Evolutionary conservation across 148 eudicot species (phyloP).

Genomic region (Camellia granthamiana): DNA sequence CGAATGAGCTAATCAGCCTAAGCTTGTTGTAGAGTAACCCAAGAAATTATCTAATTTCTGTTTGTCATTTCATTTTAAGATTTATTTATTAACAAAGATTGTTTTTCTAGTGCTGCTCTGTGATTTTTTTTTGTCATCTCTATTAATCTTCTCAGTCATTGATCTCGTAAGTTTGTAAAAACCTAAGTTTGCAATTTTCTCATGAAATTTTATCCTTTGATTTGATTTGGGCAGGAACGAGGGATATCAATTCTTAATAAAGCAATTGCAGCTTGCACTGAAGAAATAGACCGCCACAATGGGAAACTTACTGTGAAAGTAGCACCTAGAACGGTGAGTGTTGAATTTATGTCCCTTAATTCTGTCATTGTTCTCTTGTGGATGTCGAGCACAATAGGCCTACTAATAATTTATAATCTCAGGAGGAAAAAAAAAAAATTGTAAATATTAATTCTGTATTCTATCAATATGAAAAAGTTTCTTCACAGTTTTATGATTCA

Average conservation of each 20-base stretch:
- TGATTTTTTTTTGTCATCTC: neutral
- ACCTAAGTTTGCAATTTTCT: neutral
- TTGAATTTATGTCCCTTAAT: too few relatives aligned
- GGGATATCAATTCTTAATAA: constrained; percentile 69
- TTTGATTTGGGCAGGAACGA: constrained; percentile 55
- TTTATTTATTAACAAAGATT: neutral
- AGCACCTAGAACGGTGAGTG: constrained; percentile 75
- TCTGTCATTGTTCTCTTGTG: too few relatives aligned
- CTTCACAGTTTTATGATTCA: too few relatives aligned
- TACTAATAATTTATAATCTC: too few relatives aligned
- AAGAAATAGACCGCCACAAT: constrained; percentile 73
- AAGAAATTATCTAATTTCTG: neutral
- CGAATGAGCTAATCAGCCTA: too few relatives aligned
- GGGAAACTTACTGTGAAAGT: constrained; percentile 80
- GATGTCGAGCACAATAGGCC: too few relatives aligned
- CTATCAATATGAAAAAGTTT: too few relatives aligned
- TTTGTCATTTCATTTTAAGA: neutral
- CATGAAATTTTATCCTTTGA: neutral
- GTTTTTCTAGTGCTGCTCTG: neutral
- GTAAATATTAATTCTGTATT: too few relatives aligned
- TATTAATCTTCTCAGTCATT: neutral
- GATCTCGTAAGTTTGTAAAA: too few relatives aligned
- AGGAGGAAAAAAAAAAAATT: too few relatives aligned
- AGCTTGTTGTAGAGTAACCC: neutral
- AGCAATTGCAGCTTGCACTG: constrained; percentile 72